These are phyloP conservation scores for Backusella tuberculispora DNA, from an alignment of 192 early-diverging fungal species.

Conservation along the genomic window DNA sequence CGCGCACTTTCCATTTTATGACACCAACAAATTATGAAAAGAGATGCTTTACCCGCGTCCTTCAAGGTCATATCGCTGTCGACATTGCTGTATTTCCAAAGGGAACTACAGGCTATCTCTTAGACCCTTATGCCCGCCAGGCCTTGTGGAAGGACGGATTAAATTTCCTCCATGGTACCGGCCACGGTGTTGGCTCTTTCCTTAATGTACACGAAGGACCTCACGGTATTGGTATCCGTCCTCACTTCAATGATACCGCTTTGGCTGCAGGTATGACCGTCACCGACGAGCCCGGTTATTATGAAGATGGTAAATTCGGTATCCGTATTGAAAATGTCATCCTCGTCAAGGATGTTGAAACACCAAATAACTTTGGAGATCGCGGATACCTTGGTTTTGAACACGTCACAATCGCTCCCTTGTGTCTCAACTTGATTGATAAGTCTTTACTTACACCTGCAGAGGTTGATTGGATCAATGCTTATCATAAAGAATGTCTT, in stretches of 20 bases:
- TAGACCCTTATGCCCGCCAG: conserved; percentile 87
- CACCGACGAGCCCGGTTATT: conserved; percentile 98
- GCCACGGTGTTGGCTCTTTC: conserved; percentile 96
- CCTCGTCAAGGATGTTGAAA: conserved; percentile 73
- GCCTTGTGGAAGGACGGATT: conserved; percentile 92
- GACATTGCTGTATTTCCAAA: conserved; percentile 88
- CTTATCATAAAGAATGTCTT: conserved; percentile 77
- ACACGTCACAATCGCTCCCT: conserved; percentile 87
- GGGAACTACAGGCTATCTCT: conserved; percentile 79
- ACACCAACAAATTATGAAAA: conserved; percentile 83
- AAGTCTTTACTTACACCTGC: conserved; percentile 64
- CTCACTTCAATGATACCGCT: conserved; percentile 72
- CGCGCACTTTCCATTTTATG: conserved; percentile 92
- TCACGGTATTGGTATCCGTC: conserved; percentile 88
- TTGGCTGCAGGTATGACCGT: conserved; percentile 93
- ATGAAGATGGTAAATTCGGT: conserved; percentile 95
- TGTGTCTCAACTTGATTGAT: conserved; percentile 85
- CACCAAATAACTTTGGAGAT: conserved; percentile 84
- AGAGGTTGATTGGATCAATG: conserved; percentile 89
- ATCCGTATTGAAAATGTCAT: conserved; percentile 97
- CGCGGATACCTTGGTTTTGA: conserved; percentile 89
- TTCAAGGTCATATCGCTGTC: conserved; percentile 96
- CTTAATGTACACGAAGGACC: conserved; percentile 97
- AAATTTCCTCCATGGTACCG: conserved; percentile 97
- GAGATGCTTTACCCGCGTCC: conserved; percentile 94